These are phyloP conservation scores for Neostapfia colusana DNA, from an alignment of 176 grass and related monocot species.

Conservation along the genomic window DNA sequence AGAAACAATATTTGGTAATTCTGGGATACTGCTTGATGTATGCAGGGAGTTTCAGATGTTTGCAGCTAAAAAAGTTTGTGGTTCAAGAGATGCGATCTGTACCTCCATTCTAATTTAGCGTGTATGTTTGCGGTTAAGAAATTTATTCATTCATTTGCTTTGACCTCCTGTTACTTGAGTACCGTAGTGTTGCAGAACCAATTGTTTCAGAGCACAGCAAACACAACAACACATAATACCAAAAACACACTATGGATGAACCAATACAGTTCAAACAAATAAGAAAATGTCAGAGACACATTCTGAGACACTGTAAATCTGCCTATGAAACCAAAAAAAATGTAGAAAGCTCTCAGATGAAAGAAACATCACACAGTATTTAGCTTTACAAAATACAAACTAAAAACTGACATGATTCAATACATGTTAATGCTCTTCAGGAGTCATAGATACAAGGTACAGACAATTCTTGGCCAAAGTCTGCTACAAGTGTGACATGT, in stretches of 20 bases:
- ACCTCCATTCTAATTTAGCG: too few relatives aligned
- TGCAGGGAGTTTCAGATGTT: not conserved
- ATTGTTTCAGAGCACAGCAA: constrained; percentile 1
- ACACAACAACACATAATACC: not conserved
- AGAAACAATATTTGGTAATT: not conserved
- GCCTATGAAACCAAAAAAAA: constrained; percentile 16
- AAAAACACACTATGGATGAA: constrained; percentile 2
- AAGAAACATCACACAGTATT: constrained; percentile 18
- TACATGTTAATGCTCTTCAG: constrained; percentile 24
- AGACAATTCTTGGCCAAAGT: constrained; percentile 32
- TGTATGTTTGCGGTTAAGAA: too few relatives aligned
- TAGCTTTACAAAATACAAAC: constrained; percentile 45
- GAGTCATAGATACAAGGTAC: constrained; percentile 18
- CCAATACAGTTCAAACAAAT: constrained; percentile 29
- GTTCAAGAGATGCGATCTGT: not conserved
- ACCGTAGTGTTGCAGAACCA: not conserved
- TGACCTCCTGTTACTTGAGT: not conserved
- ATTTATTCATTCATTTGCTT: not conserved
- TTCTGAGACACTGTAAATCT: constrained; percentile 28
- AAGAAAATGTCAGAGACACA: not conserved
- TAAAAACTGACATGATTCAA: constrained; percentile 20
- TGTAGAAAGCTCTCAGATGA: constrained; percentile 1
- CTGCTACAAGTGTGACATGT: not conserved
- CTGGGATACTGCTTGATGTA: not conserved
- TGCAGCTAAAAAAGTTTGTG: not conserved